Conservation (phyloP, 2,329 filamentous ascomycete species). For the Chaetomiaceae sp. region DNA sequence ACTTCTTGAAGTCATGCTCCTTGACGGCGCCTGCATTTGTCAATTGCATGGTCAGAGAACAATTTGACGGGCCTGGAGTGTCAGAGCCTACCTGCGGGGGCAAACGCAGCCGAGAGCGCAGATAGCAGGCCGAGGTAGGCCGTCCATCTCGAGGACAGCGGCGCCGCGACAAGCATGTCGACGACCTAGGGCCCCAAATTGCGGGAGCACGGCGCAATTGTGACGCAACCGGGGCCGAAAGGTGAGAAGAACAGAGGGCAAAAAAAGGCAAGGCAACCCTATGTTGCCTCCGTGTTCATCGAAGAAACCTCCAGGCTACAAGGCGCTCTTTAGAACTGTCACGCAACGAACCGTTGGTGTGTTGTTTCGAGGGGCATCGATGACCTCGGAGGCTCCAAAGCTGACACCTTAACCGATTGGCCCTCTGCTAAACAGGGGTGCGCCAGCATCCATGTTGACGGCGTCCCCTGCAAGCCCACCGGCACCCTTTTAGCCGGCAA, state of each 20-base stretch:
- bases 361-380: not conserved
- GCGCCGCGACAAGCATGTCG: conserved; percentile 45
- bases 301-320: conserved; percentile 13
- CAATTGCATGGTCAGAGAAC: not conserved
- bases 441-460: not conserved
- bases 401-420: not conserved
- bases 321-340: conserved; percentile 10
- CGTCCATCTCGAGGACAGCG: conserved; percentile 58
- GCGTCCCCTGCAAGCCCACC: not conserved
- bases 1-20: conserved; percentile 95
- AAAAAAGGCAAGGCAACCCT: not conserved
- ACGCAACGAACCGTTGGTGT: not conserved
- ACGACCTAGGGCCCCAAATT: conserved; percentile 3
- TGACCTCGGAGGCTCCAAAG: not conserved
- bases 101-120: conserved; percentile 54
- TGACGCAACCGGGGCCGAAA: conserved; percentile 6
- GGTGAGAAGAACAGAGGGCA: not conserved
- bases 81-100: conserved; percentile 52
- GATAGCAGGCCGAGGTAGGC: conserved; percentile 54
- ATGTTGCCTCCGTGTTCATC: conserved; percentile 12
- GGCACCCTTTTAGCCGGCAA: no score
- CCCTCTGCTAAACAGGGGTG: not conserved
- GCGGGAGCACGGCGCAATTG: not conserved
- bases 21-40: conserved; percentile 67
- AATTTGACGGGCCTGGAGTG: not conserved